Evolutionary conservation across 169 alveolate genomes (phyloP).

Genomic region (Miamiensis avidus): DNA sequence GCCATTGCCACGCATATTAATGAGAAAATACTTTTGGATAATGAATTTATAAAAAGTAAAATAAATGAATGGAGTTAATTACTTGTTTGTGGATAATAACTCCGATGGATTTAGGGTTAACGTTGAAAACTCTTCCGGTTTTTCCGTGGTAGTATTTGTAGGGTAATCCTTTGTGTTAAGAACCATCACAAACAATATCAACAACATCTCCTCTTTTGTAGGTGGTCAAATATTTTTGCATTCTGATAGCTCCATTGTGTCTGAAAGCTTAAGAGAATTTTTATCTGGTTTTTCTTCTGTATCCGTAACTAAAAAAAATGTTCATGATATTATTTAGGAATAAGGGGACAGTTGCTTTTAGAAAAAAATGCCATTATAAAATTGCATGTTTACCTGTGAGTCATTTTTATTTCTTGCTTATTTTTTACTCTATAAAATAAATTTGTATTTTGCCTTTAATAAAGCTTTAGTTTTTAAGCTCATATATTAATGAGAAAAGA

Average conservation of each 20-base stretch:
- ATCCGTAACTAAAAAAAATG: slow-evolving; percentile 82
- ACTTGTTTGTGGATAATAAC: slow-evolving; percentile 96
- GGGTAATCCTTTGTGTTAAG: slow-evolving; percentile 99
- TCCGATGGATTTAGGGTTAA: slow-evolving; percentile 96
- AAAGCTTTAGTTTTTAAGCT: no score
- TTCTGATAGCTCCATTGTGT: slow-evolving; percentile 94
- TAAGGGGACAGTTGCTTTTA: no score
- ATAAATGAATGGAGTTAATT: no score
- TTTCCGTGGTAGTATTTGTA: slow-evolving; percentile 98
- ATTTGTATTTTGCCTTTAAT: background rate
- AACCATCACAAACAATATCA: slow-evolving; percentile 96
- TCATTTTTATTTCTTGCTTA: background rate
- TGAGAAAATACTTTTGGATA: no score
- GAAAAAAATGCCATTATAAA: no score
- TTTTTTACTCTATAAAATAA: background rate
- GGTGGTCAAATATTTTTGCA: slow-evolving; percentile 91
- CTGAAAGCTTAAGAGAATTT: slow-evolving; percentile 97
- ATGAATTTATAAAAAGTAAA: no score
- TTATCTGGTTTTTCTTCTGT: slow-evolving; percentile 98
- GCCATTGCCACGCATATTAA: no score
- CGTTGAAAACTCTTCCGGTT: slow-evolving; percentile 98
- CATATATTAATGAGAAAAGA: no score
- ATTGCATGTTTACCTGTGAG: background rate
- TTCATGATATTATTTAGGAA: no score
- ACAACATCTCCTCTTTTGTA: slow-evolving; percentile 97